Evolutionary conservation across 2,329 filamentous ascomycete species (phyloP).

Genomic region (Claviceps cyperi): DNA sequence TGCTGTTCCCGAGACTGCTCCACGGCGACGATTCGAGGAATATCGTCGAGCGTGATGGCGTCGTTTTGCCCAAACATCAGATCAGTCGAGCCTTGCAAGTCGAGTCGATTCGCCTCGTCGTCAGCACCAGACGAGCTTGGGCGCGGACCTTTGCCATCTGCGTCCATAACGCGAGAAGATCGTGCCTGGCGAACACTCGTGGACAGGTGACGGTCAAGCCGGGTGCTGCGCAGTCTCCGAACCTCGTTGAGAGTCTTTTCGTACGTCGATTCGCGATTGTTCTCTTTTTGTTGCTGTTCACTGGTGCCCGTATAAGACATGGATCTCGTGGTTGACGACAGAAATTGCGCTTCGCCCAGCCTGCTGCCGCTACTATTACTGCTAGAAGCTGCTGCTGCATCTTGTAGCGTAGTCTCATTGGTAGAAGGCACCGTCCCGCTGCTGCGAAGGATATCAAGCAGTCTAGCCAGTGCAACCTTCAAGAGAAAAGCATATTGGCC

Average conservation of each 20-base stretch:
- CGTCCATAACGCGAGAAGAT: constrained; percentile 80
- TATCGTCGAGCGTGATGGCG: constrained; percentile 87
- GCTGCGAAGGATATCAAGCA: constrained; percentile 73
- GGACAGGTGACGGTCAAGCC: constrained; percentile 86
- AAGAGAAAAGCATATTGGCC: constrained; percentile 92
- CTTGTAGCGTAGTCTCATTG: constrained; percentile 42
- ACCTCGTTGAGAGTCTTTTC: constrained; percentile 96
- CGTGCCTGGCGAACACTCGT: constrained; percentile 84
- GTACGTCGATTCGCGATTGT: constrained; percentile 59
- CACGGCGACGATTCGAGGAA: constrained; percentile 86
- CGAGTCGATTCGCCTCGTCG: constrained; percentile 26
- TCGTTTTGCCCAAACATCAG: constrained; percentile 83
- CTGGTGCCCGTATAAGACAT: constrained; percentile 54
- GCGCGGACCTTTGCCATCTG: constrained; percentile 44
- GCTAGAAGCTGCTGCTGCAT: neutral
- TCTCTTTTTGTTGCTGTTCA: constrained; percentile 28
- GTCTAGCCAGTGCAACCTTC: constrained; percentile 75
- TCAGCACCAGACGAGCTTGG: constrained; percentile 59
- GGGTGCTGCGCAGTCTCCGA: constrained; percentile 75
- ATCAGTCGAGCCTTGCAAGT: constrained; percentile 46
- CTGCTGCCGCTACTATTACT: constrained; percentile 1
- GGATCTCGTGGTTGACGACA: constrained; percentile 54
- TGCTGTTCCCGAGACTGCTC: constrained; percentile 91
- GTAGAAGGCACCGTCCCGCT: constrained; percentile 68
- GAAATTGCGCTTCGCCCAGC: constrained; percentile 20